Conservation (phyloP, 208 protist species). For the Kentomonas sorsogonicus region DNA sequence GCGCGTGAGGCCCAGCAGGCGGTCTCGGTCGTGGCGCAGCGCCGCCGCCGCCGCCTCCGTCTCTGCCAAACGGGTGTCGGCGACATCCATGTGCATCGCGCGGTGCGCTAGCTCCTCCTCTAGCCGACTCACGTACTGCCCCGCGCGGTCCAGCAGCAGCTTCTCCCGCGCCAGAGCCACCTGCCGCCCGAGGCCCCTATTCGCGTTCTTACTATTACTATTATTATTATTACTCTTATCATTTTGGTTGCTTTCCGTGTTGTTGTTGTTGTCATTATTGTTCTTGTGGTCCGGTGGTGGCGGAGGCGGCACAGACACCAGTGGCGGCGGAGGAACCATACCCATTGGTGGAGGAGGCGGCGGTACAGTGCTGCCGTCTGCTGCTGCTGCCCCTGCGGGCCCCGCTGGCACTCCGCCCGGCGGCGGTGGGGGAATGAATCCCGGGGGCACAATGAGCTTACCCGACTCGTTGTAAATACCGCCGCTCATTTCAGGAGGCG, state of each 20-base stretch:
- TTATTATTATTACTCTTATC: constrained; percentile 5
- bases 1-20: constrained; percentile 34
- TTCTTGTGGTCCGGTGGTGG: constrained; percentile 9
- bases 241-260: background rate
- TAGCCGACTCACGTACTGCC: constrained; percentile 42
- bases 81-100: constrained; percentile 31
- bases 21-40: constrained; percentile 47
- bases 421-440: too few relatives aligned
- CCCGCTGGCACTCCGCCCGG: too few relatives aligned
- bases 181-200: constrained; percentile 4
- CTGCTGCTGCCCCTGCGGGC: too few relatives aligned
- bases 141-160: constrained; percentile 43
- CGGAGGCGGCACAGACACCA: constrained; percentile 15
- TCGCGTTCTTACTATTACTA: background rate
- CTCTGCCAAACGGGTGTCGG: constrained; percentile 40
- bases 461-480: too few relatives aligned
- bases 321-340: too few relatives aligned
- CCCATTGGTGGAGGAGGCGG: too few relatives aligned
- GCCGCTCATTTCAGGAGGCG: too few relatives aligned
- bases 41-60: constrained; percentile 27
- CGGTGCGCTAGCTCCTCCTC: constrained; percentile 57
- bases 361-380: too few relatives aligned
- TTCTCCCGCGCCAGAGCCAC: constrained; percentile 18
- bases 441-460: too few relatives aligned
- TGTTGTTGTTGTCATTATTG: background rate